Base-by-base conservation (phyloP, 1,284 basidiomycete species). In the Melampsora occidentalis region DNA sequence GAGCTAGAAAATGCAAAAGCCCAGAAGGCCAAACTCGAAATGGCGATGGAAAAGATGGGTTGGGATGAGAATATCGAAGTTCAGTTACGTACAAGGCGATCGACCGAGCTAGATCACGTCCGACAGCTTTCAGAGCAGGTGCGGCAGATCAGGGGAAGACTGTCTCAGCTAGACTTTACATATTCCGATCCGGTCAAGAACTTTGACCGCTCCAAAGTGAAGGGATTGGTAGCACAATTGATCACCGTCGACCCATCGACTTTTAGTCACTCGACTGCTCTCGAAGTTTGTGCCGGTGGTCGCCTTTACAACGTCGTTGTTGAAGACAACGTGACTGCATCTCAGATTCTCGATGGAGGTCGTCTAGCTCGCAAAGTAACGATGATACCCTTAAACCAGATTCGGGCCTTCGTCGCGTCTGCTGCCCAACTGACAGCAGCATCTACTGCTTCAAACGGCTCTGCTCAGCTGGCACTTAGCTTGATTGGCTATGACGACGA, bases 221-320 rank as follows among this genome's bases (percentile, higher is more conserved):
- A 96, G 82, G 97, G 97, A 62, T 81, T 83, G 7, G 81, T 83
- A 12, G 83, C 82, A 9, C 77, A 70, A 51, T 87, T 98, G 25
- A 89, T 97, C 79, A 86, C 88, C 0, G 88, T 99, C 1, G 87
- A 89, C 49, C 84, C 88, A 33, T 85, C 87, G 68, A 89, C 94
- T 81, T 89, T 89, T 81, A 85, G 89, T 80, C 91, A 91, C 78
- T 89, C 93, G 1, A 94, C 93, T 0, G 80, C 80, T 25, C 87
- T 99, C 31, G 97, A 99, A 84, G 91, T 98, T 78, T 90, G 92
- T 39, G 95, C 95, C 0, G 94, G 95, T 1, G 90, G 89, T 0
- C 90, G 91, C 79, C 86, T 99, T n/a, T 97, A 93, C 85, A 95
- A 98, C 78, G 91, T 96, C 53, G 91, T 98, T 25, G 93, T 98